A percentile compares a stretch with the other conserved stretches of the same genome.
Conservation (phyloP, 164 flowering plant species). For the Liquidambar formosana region DNA sequence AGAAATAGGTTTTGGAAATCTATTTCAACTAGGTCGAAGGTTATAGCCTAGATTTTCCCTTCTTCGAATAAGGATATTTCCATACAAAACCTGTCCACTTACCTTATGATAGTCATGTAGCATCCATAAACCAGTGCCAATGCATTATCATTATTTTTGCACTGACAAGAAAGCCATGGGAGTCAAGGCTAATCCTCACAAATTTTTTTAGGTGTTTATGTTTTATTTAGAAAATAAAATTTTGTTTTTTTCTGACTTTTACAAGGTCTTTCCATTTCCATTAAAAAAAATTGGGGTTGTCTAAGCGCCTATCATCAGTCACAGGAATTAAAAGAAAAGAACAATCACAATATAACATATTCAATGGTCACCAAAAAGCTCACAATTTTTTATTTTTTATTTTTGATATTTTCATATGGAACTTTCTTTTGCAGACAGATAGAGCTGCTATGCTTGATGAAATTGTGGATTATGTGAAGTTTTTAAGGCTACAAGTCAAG, state of each 20-base stretch:
- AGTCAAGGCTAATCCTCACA: background rate
- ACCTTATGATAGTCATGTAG: too few relatives aligned
- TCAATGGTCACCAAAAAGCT: background rate
- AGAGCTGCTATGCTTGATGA: conserved; percentile 53
- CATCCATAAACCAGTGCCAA: background rate
- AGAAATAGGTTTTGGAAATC: too few relatives aligned
- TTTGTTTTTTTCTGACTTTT: background rate
- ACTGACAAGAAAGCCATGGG: background rate
- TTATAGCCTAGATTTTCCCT: background rate
- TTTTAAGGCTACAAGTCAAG: conserved; percentile 49
- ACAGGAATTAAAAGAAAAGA: background rate
- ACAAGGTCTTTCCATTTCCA: background rate
- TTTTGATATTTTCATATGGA: background rate
- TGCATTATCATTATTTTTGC: background rate
- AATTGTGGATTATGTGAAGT: conserved; percentile 48
- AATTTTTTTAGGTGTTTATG: background rate
- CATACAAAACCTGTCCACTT: too few relatives aligned
- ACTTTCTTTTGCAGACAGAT: conserved; percentile 30
- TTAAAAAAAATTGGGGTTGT: background rate
- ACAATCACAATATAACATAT: background rate
- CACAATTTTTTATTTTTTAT: background rate
- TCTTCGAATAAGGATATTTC: background rate
- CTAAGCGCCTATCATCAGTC: background rate
- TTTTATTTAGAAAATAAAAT: background rate
- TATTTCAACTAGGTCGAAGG: background rate